phyloP scores from a whole-genome alignment of 805 yeast species.

The Wickerhamiella australiensis region DNA sequence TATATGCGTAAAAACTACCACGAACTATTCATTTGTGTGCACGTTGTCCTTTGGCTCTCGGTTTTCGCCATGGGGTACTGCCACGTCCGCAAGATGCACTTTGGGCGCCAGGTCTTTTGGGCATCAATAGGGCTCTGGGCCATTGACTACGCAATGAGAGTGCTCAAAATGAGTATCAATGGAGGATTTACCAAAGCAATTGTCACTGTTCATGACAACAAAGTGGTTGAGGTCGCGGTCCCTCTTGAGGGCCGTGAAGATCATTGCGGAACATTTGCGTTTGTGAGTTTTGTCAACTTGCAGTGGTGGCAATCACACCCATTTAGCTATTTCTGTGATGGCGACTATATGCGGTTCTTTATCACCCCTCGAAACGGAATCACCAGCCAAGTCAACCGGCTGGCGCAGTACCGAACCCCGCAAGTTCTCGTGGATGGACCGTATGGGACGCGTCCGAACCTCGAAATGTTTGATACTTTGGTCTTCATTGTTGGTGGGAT shows the following conservation, averaged over 20 bases:
- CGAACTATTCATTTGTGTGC: background rate
- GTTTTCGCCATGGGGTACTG: background rate
- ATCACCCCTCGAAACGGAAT: conserved; percentile 16
- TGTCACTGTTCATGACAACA: conserved; percentile 12
- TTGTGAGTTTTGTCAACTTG: conserved; percentile 38
- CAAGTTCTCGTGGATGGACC: conserved; percentile 46
- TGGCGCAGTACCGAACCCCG: conserved; percentile 22
- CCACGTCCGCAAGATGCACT: conserved; percentile 30
- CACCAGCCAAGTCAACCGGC: conserved; percentile 12
- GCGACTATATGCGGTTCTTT: conserved; percentile 11
- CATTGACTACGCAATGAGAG: conserved; percentile 47
- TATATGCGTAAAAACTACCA: background rate
- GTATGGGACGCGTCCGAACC: conserved; percentile 33
- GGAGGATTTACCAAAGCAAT: conserved; percentile 34
- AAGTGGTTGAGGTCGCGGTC: conserved; percentile 35
- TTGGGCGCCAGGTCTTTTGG: conserved; percentile 15
- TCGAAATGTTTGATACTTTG: conserved; percentile 31
- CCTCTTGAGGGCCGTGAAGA: conserved; percentile 19
- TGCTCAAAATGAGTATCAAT: conserved; percentile 40
- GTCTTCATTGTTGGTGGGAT: conserved; percentile 46
- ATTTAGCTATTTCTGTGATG: conserved; percentile 38
- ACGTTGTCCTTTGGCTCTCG: background rate
- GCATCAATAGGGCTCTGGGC: conserved; percentile 46
- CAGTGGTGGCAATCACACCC: conserved; percentile 64
- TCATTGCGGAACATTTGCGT: conserved; percentile 44